Evolutionary conservation across 768 basidiomycete genomes (phyloP), one percentile per base, ranked within the genome.

Genomic region (Suillus hirtellus): DNA sequence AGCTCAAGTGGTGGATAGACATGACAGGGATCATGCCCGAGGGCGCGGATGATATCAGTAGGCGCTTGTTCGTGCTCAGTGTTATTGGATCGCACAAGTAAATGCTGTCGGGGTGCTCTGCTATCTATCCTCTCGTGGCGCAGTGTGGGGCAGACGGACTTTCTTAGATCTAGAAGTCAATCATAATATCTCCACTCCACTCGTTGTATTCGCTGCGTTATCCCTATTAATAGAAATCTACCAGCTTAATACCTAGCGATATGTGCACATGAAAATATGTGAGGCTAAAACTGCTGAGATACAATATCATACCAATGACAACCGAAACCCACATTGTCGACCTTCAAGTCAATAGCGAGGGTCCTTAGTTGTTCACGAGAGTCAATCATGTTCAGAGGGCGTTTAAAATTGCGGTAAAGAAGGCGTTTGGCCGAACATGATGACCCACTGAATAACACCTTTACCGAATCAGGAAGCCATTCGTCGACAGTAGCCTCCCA

Each of bases 1-100:
- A 80, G 49, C 76, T 92, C 12, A 73, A 77, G 54, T 86, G 86
- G 86, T 92, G 90, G 90, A 74, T 92, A 42, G 79, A 84, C 38
- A 78, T 77, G 34, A 78, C 82, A 11, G 76, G 79, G 55, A 69
- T 75, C 52, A 68, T 74, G 15, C 69, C 68, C 31, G 61, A 75
- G 17, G 73, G 75, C 15, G 77, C 79, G 17, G 76, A 79, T 61
- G 70, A 78, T 3, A 63, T 85, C 59, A 73, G 80, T 27, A 80
- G 82, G 55, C 85, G 89, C 21, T 72, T 90, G 56, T 74, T 78
- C 63, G 76, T 89, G 42, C 73, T 88, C 34, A 76, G 79, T 31
- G 60, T 73, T 60, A 72, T 77, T 55, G 81, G 72, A 24, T 70
- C 72, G 14, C 72, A 72, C 60, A 67, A 65, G 27, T 75, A 60